Evolutionary conservation across 2,329 filamentous ascomycete species (phyloP).

Genomic region (Trichoderma atrobrunneum): DNA sequence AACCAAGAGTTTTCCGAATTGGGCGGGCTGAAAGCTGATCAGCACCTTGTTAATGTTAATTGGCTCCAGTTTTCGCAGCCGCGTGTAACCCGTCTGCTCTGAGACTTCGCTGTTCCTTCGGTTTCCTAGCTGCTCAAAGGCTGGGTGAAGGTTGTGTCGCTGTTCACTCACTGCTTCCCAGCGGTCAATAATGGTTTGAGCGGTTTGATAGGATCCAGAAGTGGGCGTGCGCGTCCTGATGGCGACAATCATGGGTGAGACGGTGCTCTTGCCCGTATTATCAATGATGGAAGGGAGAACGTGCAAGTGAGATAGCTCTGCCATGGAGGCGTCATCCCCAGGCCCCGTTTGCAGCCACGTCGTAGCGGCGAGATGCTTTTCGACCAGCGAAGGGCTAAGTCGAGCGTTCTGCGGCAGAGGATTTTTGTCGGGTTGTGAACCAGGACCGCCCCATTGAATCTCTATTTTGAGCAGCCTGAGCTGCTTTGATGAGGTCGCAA

Average conservation of each 20-base stretch:
- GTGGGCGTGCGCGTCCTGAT: slow-evolving; percentile 63
- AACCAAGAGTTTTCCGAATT: slow-evolving; percentile 68
- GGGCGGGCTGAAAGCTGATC: slow-evolving; percentile 64
- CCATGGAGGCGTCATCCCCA: slow-evolving; percentile 50
- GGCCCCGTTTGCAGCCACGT: slow-evolving; percentile 54
- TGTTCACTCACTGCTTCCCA: slow-evolving; percentile 73
- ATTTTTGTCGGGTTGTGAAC: slow-evolving; percentile 52
- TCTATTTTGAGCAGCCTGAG: slow-evolving; percentile 71
- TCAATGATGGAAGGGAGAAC: slow-evolving; percentile 67
- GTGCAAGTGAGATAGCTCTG: slow-evolving; percentile 70
- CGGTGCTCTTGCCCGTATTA: slow-evolving; percentile 52
- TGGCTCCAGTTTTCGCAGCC: slow-evolving; percentile 64
- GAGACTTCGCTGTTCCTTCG: slow-evolving; percentile 54
- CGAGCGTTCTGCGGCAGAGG: slow-evolving; percentile 44
- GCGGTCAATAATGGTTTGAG: slow-evolving; percentile 72
- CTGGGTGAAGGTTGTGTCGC: slow-evolving; percentile 65
- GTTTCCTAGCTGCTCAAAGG: slow-evolving; percentile 70
- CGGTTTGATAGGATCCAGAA: slow-evolving; percentile 57
- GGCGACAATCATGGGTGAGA: slow-evolving; percentile 64
- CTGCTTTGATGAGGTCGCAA: slow-evolving; percentile 68
- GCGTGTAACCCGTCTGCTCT: slow-evolving; percentile 33
- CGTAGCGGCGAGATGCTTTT: slow-evolving; percentile 55
- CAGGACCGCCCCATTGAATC: slow-evolving; percentile 68
- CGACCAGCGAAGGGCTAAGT: slow-evolving; percentile 53
- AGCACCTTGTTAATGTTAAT: slow-evolving; percentile 69